Evolutionary conservation across 805 yeast species (phyloP).

Genomic region (Lachancea meyersii): DNA sequence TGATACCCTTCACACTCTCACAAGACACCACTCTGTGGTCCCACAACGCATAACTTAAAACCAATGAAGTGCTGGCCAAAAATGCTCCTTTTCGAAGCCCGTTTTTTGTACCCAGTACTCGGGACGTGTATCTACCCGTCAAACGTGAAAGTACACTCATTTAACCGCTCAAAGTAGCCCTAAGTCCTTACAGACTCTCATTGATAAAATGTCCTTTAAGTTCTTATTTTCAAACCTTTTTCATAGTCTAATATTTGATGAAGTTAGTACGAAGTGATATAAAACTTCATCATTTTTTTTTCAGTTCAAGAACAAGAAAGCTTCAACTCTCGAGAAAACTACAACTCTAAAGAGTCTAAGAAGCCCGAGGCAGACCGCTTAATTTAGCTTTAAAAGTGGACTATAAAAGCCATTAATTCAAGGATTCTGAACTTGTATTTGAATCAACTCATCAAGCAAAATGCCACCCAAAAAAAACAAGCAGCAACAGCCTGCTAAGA

Average conservation of each 20-base stretch:
- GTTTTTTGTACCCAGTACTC: not conserved
- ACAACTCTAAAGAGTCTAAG: not conserved
- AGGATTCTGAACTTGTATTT: not conserved
- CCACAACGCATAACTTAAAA: conserved; percentile 9
- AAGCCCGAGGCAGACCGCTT: not conserved
- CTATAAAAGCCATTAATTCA: not conserved
- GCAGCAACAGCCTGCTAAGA: conserved; percentile 45
- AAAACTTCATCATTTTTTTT: not conserved
- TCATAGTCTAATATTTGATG: not conserved
- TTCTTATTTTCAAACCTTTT: not conserved
- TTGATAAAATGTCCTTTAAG: not conserved
- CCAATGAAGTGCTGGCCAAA: conserved; percentile 2
- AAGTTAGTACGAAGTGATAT: conserved; percentile 1
- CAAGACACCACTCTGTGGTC: conserved; percentile 13
- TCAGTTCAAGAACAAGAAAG: not conserved
- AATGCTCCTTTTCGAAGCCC: not conserved
- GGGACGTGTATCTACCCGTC: not conserved
- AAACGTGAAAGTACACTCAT: not conserved
- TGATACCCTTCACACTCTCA: conserved; percentile 26
- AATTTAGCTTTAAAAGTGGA: not conserved
- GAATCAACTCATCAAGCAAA: conserved; percentile 6
- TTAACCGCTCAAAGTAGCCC: not conserved
- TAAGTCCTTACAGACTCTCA: not conserved
- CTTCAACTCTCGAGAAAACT: not conserved
- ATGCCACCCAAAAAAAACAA: conserved; percentile 68